Base-by-base conservation (phyloP, 257 asterid species). In the Gentiana macrophylla region DNA sequence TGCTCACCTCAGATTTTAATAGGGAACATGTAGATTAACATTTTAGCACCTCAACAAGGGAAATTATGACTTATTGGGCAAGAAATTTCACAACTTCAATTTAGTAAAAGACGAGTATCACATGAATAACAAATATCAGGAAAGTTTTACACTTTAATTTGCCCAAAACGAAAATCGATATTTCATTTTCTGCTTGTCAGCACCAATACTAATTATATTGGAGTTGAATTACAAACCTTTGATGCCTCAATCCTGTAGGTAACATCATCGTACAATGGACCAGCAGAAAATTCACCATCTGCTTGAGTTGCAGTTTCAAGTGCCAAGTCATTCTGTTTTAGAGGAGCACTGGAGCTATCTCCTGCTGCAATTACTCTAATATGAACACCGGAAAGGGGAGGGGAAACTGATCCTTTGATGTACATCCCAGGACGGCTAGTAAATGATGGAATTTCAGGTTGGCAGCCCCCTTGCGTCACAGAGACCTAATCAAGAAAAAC, bases 181-280 rank as follows among this genome's bases (percentile, higher is more conserved):
- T 55, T 12, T 35, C 55, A 49, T 48, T 48, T 35, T 59, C 54
- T 54, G 9, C 6, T n/a, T 5, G 7, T 4, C 41, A 37, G n/a
- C 34, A 41, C 12, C 56, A 59, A 24, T 24, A 24, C 24, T 24
- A 24, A 24, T 24, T 53, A 15, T 13, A 49, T 6, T 43, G 4
- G 4, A 43, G 34, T 35, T 50, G 0, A 47, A 43, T 33, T 57
- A 24, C 84, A 64, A 67, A 90, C 98, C 96, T 91, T 91, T 64
- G 95, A 84, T 72, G 98, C 96, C 62, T 82, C 82, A 33, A 78
- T 56, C 15, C 59, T 70, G 83, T 91, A 91, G 57, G 63, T 64
- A 60, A 77, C 78, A 75, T 86, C 98, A 75, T 86, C 98, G 71
- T 91, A 91, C n/a, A 91, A 86, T 62, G 98, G 96, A 50, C 98